These are phyloP conservation scores for Tetradesmus obliquus DNA, from an alignment of 139 green algal genomes.

Conservation along the genomic window DNA sequence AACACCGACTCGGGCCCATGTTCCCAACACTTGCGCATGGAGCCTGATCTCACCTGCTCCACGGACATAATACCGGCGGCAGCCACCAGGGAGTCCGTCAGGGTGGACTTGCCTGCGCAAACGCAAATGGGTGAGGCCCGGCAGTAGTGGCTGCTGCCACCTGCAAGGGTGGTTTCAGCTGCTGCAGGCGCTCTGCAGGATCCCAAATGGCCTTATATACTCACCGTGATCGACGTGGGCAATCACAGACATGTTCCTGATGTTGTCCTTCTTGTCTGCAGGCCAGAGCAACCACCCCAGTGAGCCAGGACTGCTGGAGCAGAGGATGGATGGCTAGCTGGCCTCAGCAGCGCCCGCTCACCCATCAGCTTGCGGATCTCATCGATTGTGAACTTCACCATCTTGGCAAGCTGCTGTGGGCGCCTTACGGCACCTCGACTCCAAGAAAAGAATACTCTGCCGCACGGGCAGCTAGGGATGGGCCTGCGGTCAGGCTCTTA, in stretches of 20 bases:
- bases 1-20: neutral
- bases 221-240: conserved; percentile 93
- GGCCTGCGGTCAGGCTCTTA: neutral
- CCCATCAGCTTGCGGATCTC: conserved; percentile 58
- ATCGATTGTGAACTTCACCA: conserved; percentile 86
- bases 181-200: neutral
- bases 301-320: neutral
- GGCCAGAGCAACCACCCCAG: conserved; percentile 1
- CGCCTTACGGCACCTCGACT: conserved; percentile 28
- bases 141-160: neutral
- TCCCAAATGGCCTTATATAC: neutral
- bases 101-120: conserved; percentile 91
- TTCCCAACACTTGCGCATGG: neutral
- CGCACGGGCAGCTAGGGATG: neutral
- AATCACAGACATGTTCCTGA: conserved; percentile 94
- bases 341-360: neutral
- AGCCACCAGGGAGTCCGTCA: conserved; percentile 98
- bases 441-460: neutral
- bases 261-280: conserved; percentile 92
- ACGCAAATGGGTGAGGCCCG: neutral
- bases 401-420: conserved; percentile 29
- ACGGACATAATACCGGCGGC: conserved; percentile 99
- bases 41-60: conserved; percentile 75
- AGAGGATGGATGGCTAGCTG: neutral
- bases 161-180: neutral